A percentile compares a stretch with the other conserved stretches of the same genome.
Evolutionary conservation across 1,284 basidiomycete species (phyloP).

Genomic region (Ceratobasidium papillatum): DNA sequence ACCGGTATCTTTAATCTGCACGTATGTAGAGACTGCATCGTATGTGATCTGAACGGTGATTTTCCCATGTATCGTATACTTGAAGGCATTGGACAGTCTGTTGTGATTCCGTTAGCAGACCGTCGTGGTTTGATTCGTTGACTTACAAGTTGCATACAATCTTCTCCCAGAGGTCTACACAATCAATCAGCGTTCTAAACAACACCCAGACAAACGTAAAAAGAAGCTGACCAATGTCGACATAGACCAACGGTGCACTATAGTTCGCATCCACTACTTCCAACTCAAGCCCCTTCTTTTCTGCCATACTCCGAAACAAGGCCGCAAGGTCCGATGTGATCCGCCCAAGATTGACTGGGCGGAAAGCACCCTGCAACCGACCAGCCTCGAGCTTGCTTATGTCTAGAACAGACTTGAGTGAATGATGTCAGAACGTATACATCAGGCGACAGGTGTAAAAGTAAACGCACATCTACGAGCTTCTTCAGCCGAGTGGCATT

Average conservation of each 20-base stretch:
- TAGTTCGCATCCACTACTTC: constrained; percentile 45
- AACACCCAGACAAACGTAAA: not conserved
- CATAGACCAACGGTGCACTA: not conserved
- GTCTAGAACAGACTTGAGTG: constrained; percentile 22
- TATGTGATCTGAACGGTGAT: constrained; percentile 46
- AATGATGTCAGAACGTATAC: not conserved
- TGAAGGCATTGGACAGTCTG: constrained; percentile 50
- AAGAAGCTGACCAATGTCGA: not conserved
- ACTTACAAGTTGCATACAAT: constrained; percentile 45
- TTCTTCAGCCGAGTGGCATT: constrained; percentile 49
- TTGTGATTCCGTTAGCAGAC: not conserved
- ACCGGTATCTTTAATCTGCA: constrained; percentile 49
- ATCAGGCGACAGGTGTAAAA: constrained; percentile 44
- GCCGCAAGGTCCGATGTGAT: constrained; percentile 49
- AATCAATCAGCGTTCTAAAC: not conserved
- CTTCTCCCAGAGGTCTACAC: constrained; percentile 51
- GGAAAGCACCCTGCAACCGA: constrained; percentile 46
- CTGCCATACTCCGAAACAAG: constrained; percentile 51
- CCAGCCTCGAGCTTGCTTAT: constrained; percentile 38
- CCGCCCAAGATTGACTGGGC: constrained; percentile 48
- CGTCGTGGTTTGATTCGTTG: not conserved
- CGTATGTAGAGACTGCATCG: constrained; percentile 40
- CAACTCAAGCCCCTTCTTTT: constrained; percentile 47
- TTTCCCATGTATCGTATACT: constrained; percentile 49
- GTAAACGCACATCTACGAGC: constrained; percentile 49